Base-by-base conservation (phyloP, 148 eudicot genomes). In the Euryodendron excelsum region DNA sequence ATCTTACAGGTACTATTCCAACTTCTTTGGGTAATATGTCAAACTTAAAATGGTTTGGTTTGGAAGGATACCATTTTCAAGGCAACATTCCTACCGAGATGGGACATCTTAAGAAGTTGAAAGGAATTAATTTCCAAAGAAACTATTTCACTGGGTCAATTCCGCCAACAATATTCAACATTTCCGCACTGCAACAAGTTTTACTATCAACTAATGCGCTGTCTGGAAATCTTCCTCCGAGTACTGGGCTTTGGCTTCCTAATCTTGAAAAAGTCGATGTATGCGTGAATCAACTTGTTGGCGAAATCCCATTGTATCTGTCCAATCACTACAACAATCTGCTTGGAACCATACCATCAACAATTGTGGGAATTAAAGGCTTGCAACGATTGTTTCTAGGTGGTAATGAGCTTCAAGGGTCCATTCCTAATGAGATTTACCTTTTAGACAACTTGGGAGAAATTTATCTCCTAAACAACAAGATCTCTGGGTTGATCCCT, bases 141-240 rank as follows among this genome's bases (percentile, higher is more conserved):
- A 80, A 74, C 39, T 21, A 68, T 44, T 25, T 81, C 12, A 47
- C 33, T 55, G 81, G 81, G 18, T 17, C 69, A 11, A 72, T 82
- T 1, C 81, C 84, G 8, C 20, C 28, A 33, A 65, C 20, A 18
- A 21, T 73, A 18, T 75, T 82, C 47, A 82, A 79, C 28, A 58
- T 73, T 17, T 69, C 82, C 30, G n/a, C 75, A 3, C 39, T 82
- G 7, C 9, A 14, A 45, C 21, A n/a, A 5, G 20, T 82, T 48
- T 5, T 17, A 4, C 18, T 82, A 18, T 34, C 25, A 5, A 23
- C 6, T 1, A 78, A 82, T 36, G 21, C 13, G 28, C 58, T 82
- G 5, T 44, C 76, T 0, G 85, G 85, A 37, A 45, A 39, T 58
- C 68, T 71, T 14, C 81, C 71, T 12, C 8, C 77, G 15, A 64